Evolutionary conservation across 345 rosid species (phyloP).

Genomic region (Salix viminalis): DNA sequence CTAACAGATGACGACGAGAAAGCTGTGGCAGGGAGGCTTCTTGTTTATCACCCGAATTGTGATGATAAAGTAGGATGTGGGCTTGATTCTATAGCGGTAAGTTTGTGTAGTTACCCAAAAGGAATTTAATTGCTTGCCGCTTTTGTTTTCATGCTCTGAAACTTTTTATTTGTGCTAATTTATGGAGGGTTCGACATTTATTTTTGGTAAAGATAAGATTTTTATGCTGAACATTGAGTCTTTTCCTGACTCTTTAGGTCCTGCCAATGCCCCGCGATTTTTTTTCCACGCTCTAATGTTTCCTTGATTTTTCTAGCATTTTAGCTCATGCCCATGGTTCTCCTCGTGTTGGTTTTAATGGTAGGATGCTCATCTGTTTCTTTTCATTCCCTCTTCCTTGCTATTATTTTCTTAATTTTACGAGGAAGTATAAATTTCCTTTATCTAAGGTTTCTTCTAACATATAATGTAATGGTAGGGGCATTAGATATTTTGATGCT

Average conservation of each 20-base stretch:
- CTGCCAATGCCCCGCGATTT: no score
- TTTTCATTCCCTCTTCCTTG: no score
- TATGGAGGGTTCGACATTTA: neutral
- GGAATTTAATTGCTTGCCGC: neutral
- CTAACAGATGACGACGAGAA: slow-evolving; percentile 61
- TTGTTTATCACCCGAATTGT: slow-evolving; percentile 61
- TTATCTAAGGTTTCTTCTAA: no score
- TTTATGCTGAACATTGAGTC: neutral
- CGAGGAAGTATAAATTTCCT: no score
- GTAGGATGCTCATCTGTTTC: no score
- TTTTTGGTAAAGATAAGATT: neutral
- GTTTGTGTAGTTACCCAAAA: neutral
- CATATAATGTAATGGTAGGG: no score
- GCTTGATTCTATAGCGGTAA: slow-evolving; percentile 69
- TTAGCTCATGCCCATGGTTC: no score
- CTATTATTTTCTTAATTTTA: no score
- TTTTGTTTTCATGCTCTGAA: neutral
- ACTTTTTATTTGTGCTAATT: neutral
- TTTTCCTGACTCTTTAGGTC: neutral
- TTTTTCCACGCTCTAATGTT: no score
- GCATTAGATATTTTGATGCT: no score
- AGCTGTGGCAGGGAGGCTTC: slow-evolving; percentile 60
- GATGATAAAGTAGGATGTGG: slow-evolving; percentile 86
- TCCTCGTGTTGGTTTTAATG: no score
- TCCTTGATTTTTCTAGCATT: no score